Base-by-base conservation (phyloP, 176 grass and related monocot genomes). In the Avena sativa region DNA sequence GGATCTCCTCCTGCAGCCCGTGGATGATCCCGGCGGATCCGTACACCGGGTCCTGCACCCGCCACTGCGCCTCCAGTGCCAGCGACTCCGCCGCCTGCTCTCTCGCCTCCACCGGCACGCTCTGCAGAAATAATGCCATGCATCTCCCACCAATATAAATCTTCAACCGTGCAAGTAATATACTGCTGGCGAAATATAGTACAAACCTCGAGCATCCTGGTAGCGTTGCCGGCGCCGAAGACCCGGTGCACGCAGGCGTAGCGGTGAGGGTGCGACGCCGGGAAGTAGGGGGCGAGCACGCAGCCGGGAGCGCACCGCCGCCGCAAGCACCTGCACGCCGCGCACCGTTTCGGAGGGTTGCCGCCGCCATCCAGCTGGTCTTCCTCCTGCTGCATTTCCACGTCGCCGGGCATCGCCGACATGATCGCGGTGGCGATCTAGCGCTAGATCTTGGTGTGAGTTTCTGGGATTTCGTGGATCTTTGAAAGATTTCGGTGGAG, bases 171-270 rank as follows among this genome's bases (percentile, higher is more conserved):
- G 40, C 40, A 43, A 43, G 40, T 43, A 7, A 43, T 7, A 43
- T 7, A 7, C 5, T 40, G 4, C 38, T 53, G 51, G 51, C 51
- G 51, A 13, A 53, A 15, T 53, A 34, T 34, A 34, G 32, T 34
- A 16, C 46, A 21, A 53, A 97, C 96, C 89, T 94, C 86, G 15
- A 98, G 88, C 84, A 94, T 59, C 67, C 87, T 85, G 1, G 93
- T 64, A 7, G 87, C 89, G 48, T 98, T 93, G 86, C 93, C 90
- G 51, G 95, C 93, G 11, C 95, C 93, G 58, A 98, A 98, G 77
- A 98, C 81, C 65, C 83, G 77, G 78, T 95, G 95, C 14, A 95
- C 91, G 20, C 75, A 81, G 32, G 83, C 75, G 71, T 93, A 98
- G 38, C 88, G 52, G 4, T 84, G 72, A 0, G 93, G 52, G 15